These are phyloP conservation scores for Cinchona pubescens DNA, from an alignment of 257 asterid species.

Conservation along the genomic window DNA sequence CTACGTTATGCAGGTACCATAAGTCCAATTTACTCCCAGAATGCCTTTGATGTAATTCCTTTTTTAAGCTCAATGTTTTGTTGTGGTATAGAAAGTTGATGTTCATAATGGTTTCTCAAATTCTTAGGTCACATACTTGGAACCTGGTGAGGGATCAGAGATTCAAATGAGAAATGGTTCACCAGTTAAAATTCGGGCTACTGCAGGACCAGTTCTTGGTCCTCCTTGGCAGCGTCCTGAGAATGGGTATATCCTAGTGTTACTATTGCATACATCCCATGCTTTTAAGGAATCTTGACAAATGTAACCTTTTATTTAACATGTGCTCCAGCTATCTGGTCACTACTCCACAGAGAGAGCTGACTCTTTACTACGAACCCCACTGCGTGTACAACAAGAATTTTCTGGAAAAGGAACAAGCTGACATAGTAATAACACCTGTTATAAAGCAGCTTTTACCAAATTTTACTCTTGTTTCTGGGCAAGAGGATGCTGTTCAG, in stretches of 20 bases:
- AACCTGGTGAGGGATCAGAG: constrained; percentile 61
- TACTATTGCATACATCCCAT: background rate
- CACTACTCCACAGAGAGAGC: constrained; percentile 51
- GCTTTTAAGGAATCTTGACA: background rate
- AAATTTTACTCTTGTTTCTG: constrained; percentile 68
- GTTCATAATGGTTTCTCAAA: constrained; percentile 6
- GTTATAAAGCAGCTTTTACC: constrained; percentile 84
- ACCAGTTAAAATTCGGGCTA: constrained; percentile 59
- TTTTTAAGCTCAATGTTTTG: background rate
- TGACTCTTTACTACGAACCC: constrained; percentile 75
- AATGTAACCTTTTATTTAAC: background rate
- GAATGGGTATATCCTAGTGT: constrained; percentile 55
- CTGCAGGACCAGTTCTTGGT: constrained; percentile 91
- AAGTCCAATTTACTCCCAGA: background rate
- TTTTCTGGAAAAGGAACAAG: constrained; percentile 46
- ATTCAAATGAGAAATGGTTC: constrained; percentile 43
- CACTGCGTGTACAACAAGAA: constrained; percentile 72
- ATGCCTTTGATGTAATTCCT: background rate
- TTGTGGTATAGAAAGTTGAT: background rate
- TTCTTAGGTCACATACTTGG: constrained; percentile 69
- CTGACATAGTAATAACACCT: constrained; percentile 81
- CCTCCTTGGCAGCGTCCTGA: constrained; percentile 99
- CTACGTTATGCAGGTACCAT: background rate
- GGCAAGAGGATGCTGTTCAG: constrained; percentile 89
- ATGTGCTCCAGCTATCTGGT: constrained; percentile 63